Evolutionary conservation across 2,329 filamentous ascomycete species (phyloP), one percentile per base, ranked within the genome.

Genomic region (Penicillium sp.): DNA sequence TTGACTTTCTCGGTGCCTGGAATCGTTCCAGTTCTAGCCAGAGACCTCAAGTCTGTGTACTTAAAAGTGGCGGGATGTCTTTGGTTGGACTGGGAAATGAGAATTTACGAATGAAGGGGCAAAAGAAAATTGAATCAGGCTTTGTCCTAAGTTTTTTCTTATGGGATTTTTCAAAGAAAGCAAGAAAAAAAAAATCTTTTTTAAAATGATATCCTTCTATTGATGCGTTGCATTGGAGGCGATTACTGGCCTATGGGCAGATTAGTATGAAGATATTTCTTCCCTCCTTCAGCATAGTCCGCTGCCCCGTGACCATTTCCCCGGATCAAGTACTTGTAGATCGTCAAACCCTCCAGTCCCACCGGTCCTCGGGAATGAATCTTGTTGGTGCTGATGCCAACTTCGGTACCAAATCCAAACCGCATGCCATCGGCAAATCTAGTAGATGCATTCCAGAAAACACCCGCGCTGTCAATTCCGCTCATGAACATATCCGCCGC

Each of bases 351-450:
- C 71, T 97, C 94, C 52, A 99, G 79, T 1, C 94, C 94, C 6
- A 99, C 94, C 0, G 94, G 94, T 0, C 94, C 94, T 50, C 94
- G 82, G 1, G 91, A 90, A 73, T 99, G 94, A 63, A 99, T 96
- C 81, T 97, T 99, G 81, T 97, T 99, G 49, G 94, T 99, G 78
- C 90, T 96, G 77, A 99, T 97, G 54, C 94, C 94, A 25, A 99
- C 94, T 78, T 99, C 94, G 0, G 94, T 97, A 48, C 94, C 94
- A 76, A 99, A 99, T 8, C 94, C 94, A 73, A 96, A 97, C 42
- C 94, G 84, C 89, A 96, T 97, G 8, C 94, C 94, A 74, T 99
- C 94, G 6, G 93, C 92, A 78, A 99, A 93, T 50, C 94, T 86
- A 9, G 91, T 96, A 25, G 91, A 96, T 8, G 92, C 90, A 73